Conservation (phyloP, 306 rosid species). For the Cucumis cinereus region DNA sequence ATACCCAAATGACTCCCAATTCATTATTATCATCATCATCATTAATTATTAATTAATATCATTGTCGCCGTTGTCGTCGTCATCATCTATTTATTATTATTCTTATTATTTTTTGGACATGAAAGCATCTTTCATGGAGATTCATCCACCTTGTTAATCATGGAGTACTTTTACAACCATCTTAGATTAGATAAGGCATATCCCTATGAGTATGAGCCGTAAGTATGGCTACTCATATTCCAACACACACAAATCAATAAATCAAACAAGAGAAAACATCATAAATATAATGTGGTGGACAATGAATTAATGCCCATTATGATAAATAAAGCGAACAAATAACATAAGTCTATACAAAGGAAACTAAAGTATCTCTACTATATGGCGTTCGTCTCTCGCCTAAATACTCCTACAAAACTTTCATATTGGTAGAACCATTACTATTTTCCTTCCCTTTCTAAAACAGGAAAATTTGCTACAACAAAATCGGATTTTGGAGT, state of each 20-base stretch:
- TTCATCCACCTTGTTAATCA: no score
- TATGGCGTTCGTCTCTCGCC: background rate
- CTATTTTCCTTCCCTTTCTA: background rate
- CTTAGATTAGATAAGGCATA: no score
- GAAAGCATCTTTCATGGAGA: no score
- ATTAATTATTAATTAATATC: no score
- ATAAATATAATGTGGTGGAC: background rate
- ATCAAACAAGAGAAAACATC: background rate
- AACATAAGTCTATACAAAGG: background rate
- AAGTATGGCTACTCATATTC: background rate
- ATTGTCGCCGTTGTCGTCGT: no score
- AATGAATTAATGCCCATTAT: background rate
- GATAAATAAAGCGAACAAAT: background rate
- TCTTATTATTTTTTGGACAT: no score
- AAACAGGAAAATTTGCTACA: background rate
- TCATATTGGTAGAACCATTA: background rate
- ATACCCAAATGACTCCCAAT: no score
- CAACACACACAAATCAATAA: background rate
- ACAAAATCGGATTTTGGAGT: background rate
- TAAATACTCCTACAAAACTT: constrained; percentile 43
- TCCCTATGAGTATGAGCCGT: no score
- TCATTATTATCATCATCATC: no score
- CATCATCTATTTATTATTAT: no score
- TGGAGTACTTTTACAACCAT: no score
- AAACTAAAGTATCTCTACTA: background rate